Conservation (phyloP, 768 basidiomycete genomes). For the Guyanaporus albipodus region DNA sequence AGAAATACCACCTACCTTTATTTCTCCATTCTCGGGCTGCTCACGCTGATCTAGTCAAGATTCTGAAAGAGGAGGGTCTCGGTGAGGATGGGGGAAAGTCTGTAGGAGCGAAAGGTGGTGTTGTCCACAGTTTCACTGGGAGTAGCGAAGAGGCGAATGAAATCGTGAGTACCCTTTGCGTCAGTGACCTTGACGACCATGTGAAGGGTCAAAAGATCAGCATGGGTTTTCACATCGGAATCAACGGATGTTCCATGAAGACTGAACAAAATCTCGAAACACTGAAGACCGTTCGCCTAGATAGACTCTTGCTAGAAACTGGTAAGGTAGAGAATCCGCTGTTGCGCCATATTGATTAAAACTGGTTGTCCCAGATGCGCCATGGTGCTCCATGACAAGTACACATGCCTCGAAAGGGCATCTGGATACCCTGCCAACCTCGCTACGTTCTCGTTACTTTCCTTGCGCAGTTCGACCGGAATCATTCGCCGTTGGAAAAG, state of each 20-base stretch:
- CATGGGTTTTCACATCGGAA: constrained; percentile 59
- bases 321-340: constrained; percentile 39
- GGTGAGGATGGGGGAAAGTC: constrained; percentile 48
- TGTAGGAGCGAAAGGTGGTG: constrained; percentile 63
- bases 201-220: constrained; percentile 42
- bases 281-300: constrained; percentile 52
- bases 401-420: constrained; percentile 58
- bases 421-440: constrained; percentile 44
- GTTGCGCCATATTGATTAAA: not conserved
- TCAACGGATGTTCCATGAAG: constrained; percentile 79
- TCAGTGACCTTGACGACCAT: not conserved
- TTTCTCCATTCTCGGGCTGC: constrained; percentile 83
- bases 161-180: constrained; percentile 44
- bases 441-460: constrained; percentile 47
- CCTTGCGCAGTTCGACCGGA: constrained; percentile 53
- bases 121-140: constrained; percentile 84
- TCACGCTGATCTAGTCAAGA: constrained; percentile 62
- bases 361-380: constrained; percentile 45
- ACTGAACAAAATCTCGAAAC: constrained; percentile 59
- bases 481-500: constrained; percentile 51
- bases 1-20: constrained; percentile 68
- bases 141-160: constrained; percentile 57
- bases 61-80: constrained; percentile 65
- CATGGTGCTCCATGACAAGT: constrained; percentile 69
- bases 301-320: constrained; percentile 68